phyloP scores from a whole-genome alignment of 2,329 filamentous ascomycete species.

The Cladobotryum protrusum region DNA sequence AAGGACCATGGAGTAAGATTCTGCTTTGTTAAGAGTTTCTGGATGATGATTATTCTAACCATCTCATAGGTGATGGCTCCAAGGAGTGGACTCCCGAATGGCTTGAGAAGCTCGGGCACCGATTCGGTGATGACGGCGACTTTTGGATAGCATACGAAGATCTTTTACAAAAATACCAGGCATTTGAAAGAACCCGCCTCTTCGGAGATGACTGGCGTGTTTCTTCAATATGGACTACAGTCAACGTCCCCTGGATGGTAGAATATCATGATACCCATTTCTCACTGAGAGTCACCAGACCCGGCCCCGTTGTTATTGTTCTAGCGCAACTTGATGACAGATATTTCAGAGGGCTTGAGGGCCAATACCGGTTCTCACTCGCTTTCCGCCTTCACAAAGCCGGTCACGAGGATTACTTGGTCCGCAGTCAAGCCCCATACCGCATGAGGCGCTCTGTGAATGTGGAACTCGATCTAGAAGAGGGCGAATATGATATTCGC shows the following conservation, averaged over 20 bases:
- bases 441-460: slow-evolving; percentile 69
- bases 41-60: slow-evolving; percentile 13
- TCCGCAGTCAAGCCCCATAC: slow-evolving; percentile 47
- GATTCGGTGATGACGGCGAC: slow-evolving; percentile 69
- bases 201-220: slow-evolving; percentile 51
- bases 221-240: slow-evolving; percentile 41
- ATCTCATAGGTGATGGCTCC: slow-evolving; percentile 56
- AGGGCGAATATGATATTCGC: slow-evolving; percentile 68
- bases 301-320: slow-evolving; percentile 48
- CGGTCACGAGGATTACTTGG: slow-evolving; percentile 46
- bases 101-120: slow-evolving; percentile 65
- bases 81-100: slow-evolving; percentile 80
- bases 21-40: not conserved
- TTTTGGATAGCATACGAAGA: slow-evolving; percentile 57
- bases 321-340: slow-evolving; percentile 52
- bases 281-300: slow-evolving; percentile 41
- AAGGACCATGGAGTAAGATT: slow-evolving; percentile 61
- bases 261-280: slow-evolving; percentile 51
- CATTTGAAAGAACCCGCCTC: slow-evolving; percentile 52
- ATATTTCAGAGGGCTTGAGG: slow-evolving; percentile 51
- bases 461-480: slow-evolving; percentile 67
- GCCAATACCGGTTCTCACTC: slow-evolving; percentile 49
- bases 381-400: slow-evolving; percentile 49
- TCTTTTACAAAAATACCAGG: slow-evolving; percentile 52
- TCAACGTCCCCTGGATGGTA: slow-evolving; percentile 50